phyloP scores from a whole-genome alignment of 2,329 filamentous ascomycete genomes.

The Trichophyton schoenleinii region DNA sequence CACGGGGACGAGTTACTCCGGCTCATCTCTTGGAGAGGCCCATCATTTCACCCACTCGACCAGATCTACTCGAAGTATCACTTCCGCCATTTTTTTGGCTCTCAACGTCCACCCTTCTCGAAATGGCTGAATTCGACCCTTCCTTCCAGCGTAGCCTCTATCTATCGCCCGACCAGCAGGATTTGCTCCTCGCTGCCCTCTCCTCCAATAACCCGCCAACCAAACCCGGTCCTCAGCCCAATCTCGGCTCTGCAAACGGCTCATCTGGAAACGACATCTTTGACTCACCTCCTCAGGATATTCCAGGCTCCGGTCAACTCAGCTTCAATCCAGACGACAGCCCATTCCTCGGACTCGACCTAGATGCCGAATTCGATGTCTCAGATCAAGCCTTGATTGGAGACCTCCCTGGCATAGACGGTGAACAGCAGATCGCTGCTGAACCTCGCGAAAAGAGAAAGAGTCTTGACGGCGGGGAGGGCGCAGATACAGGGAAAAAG shows the following conservation, averaged over 20 bases:
- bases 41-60: not conserved
- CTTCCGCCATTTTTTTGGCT: not conserved
- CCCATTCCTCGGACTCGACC: constrained; percentile 72
- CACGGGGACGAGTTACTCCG: not conserved
- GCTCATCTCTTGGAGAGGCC: not conserved
- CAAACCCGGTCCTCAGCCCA: constrained; percentile 17
- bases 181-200: constrained; percentile 60
- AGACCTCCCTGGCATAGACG: constrained; percentile 46
- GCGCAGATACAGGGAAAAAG: constrained; percentile 53
- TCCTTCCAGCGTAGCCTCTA: constrained; percentile 47
- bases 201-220: constrained; percentile 50
- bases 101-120: constrained; percentile 3
- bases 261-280: constrained; percentile 17
- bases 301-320: constrained; percentile 36
- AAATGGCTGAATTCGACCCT: constrained; percentile 29
- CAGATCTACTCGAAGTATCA: not conserved
- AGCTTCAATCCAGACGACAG: constrained; percentile 53
- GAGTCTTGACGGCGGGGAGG: constrained; percentile 42
- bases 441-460: constrained; percentile 49
- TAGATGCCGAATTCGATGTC: constrained; percentile 64
- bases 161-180: constrained; percentile 64
- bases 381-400: constrained; percentile 60
- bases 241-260: constrained; percentile 13
- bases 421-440: constrained; percentile 24
- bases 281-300: constrained; percentile 22